Evolutionary conservation across 495 filamentous ascomycete genomes (phyloP).

Genomic region (Talaromyces thailandensis): DNA sequence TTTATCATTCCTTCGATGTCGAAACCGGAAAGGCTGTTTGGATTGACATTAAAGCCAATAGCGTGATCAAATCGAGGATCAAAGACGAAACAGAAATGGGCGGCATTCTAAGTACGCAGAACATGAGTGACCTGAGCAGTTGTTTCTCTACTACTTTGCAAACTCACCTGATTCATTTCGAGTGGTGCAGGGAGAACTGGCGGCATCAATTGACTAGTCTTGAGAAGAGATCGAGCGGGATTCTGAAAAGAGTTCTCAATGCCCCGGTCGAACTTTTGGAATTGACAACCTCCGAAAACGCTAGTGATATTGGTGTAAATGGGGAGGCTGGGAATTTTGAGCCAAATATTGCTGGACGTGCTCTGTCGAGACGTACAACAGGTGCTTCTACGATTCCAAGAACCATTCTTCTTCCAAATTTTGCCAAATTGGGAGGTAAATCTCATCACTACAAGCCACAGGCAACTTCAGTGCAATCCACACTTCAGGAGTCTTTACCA

Average conservation of each 20-base stretch:
- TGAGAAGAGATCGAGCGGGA: not conserved
- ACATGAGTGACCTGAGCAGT: not conserved
- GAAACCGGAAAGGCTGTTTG: not conserved
- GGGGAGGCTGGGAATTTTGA: not conserved
- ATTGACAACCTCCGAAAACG: not conserved
- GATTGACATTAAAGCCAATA: not conserved
- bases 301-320: not conserved
- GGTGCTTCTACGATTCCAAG: not conserved
- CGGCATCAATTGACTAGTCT: not conserved
- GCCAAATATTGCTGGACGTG: not conserved
- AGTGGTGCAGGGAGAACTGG: slow-evolving; percentile 2
- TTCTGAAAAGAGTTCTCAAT: not conserved
- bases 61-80: not conserved
- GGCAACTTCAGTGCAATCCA: not conserved
- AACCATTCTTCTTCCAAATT: not conserved
- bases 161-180: not conserved
- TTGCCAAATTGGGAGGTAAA: not conserved
- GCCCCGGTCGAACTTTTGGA: not conserved
- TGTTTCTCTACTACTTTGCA: not conserved
- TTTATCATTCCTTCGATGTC: not conserved
- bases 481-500: not conserved
- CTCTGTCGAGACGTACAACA: not conserved
- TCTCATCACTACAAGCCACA: not conserved
- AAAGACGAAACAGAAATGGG: not conserved
- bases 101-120: not conserved